phyloP scores from a whole-genome alignment of 176 grass and related monocot genomes.

The Rhynchospora pubera region DNA sequence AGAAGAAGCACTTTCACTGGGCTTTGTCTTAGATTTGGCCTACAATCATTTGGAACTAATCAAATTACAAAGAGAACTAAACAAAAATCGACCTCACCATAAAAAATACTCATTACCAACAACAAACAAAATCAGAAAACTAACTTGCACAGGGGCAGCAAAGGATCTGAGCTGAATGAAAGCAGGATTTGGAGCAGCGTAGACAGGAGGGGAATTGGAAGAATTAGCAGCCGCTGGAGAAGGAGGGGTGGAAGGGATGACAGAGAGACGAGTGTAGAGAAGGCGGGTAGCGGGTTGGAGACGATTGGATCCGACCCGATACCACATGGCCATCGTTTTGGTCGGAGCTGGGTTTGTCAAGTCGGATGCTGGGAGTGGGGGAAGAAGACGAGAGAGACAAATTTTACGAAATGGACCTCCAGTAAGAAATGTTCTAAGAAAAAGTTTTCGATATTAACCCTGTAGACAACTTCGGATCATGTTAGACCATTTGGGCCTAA shows the following conservation, averaged over 20 bases:
- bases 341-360: neutral
- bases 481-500: neutral
- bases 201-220: neutral
- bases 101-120: neutral
- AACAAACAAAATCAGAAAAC: neutral
- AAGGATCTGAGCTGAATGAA: conserved; percentile 23
- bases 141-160: conserved; percentile 35
- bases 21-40: conserved; percentile 25
- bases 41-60: neutral
- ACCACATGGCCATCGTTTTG: conserved; percentile 22
- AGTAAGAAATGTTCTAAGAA: neutral
- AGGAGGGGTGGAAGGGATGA: neutral
- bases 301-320: conserved; percentile 21
- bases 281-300: neutral
- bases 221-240: neutral
- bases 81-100: neutral
- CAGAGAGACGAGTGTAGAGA: conserved; percentile 20
- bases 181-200: neutral
- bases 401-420: neutral
- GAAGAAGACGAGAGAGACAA: neutral
- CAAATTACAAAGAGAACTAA: conserved; percentile 5
- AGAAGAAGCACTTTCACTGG: neutral
- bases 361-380: neutral
- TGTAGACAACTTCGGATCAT: neutral
- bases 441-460: neutral